Conservation (phyloP, 1,284 basidiomycete species). For the Rhodotorula mucilaginosa region DNA sequence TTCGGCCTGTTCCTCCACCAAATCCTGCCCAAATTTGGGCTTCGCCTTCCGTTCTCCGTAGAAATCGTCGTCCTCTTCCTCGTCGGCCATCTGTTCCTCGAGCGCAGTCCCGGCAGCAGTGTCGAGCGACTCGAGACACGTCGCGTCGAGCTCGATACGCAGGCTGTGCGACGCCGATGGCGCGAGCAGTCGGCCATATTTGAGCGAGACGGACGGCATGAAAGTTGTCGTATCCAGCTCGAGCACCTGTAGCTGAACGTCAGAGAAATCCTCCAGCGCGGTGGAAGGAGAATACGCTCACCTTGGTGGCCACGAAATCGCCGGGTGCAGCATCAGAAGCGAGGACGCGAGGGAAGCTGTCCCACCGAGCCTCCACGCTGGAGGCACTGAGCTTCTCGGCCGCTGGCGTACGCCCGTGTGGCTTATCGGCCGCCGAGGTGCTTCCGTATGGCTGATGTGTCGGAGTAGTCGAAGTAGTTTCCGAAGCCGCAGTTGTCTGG, state of each 20-base stretch:
- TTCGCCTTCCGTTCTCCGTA: conserved; percentile 2
- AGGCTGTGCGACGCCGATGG: conserved; percentile 11
- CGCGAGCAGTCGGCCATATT: conserved; percentile 35
- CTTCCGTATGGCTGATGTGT: too few species aligned
- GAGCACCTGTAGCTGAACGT: conserved; percentile 27
- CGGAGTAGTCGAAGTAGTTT: too few species aligned
- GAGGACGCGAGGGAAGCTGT: background rate
- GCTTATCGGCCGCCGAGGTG: too few species aligned
- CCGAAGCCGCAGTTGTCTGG: too few species aligned
- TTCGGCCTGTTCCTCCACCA: conserved; percentile 5
- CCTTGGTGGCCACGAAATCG: conserved; percentile 31
- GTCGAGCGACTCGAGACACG: conserved; percentile 7
- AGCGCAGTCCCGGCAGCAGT: background rate
- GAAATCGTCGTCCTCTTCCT: background rate
- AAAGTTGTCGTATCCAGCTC: conserved; percentile 39
- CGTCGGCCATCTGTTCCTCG: conserved; percentile 1
- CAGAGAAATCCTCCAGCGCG: too few species aligned
- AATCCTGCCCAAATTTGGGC: conserved; percentile 36
- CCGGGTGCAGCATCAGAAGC: background rate
- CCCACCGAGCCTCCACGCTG: background rate
- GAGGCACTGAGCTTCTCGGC: background rate
- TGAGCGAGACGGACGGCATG: conserved; percentile 34
- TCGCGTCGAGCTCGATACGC: conserved; percentile 35
- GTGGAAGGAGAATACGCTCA: background rate
- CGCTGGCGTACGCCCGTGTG: too few species aligned